Evolutionary conservation across 2,329 filamentous ascomycete genomes (phyloP).

Genomic region (Dactylellina leptospora): DNA sequence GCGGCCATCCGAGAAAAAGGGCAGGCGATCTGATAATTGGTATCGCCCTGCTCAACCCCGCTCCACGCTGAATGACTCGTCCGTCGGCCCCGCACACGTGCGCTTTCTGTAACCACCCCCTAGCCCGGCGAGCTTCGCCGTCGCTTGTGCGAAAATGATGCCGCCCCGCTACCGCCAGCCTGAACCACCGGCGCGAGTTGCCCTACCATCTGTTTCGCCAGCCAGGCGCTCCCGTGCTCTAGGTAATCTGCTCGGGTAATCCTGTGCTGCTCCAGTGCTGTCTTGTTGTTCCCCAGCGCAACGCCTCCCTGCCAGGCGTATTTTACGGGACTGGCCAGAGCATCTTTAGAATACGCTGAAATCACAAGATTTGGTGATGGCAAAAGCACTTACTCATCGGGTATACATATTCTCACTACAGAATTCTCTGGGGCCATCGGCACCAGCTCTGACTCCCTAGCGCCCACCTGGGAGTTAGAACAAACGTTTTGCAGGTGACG

Average conservation of each 20-base stretch:
- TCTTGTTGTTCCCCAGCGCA: constrained; percentile 74
- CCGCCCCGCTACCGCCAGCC: constrained; percentile 2
- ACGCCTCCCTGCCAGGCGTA: constrained; percentile 89
- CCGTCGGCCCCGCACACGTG: too few species aligned
- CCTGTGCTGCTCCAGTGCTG: constrained; percentile 71
- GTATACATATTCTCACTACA: constrained; percentile 75
- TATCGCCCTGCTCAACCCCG: too few species aligned
- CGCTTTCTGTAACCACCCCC: too few species aligned
- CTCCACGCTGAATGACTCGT: too few species aligned
- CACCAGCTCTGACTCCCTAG: constrained; percentile 73
- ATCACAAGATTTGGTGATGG: constrained; percentile 17
- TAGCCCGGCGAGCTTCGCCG: constrained; percentile 42
- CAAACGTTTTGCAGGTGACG: neutral
- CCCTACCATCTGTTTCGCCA: constrained; percentile 74
- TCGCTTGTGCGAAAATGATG: constrained; percentile 30
- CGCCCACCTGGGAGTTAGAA: neutral
- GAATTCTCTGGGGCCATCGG: constrained; percentile 78
- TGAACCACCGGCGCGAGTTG: constrained; percentile 16
- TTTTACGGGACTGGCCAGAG: constrained; percentile 70
- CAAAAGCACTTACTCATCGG: constrained; percentile 70
- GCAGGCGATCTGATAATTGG: too few species aligned
- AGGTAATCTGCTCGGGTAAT: constrained; percentile 93
- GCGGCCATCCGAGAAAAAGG: constrained; percentile 15
- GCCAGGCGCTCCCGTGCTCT: constrained; percentile 80
- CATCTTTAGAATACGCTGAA: neutral